Evolutionary conservation across 2,329 filamentous ascomycete species (phyloP), one percentile per base, ranked within the genome.

Genomic region (Cryphonectria naterciae): DNA sequence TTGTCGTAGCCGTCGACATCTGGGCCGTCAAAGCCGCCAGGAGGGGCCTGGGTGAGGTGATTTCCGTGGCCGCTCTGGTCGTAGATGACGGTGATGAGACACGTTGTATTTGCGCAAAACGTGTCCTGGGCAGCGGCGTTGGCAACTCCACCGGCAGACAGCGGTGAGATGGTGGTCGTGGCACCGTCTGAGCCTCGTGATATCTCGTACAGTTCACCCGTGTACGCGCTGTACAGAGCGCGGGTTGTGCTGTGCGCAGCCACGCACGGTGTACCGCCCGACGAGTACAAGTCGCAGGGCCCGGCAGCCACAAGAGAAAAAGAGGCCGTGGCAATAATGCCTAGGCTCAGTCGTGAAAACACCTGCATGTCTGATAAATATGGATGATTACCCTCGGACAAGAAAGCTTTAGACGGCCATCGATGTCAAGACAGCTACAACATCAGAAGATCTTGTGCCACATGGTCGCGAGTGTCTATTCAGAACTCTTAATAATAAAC

Each of bases 231-330:
- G 79, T 90, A 91, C 8, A 91, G 78, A 22, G 88, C 87, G 4
- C 89, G 86, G 70, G 89, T 91, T n/a, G 88, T 91, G 77, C 87
- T 87, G 76, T 91, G 89, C 0, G 89, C 89, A 0, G 89, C 89
- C 15, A 91, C 80, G 74, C 89, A 91, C n/a, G 88, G 87, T 1
- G 87, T 90, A 66, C 84, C 83, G 0, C 87, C 88, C 0, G 83
- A 82, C 1, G 83, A 76, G 79, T 91, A 91, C 72, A 91, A 83
- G 73, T 91, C 89, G 74, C 88, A 91, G 11, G 89, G 88, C 17
- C 83, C 88, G 54, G 87, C 87, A 25, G 80, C 76, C 56, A 82
- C 85, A 41, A 87, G 76, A 10, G 82, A 79, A 2, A 62, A 17
- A 11, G 56, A 64, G 68, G 77, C 74, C 2, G 78, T 76, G 70